A percentile compares a stretch with the other conserved stretches of the same genome.
Evolutionary conservation across 345 rosid genomes (phyloP).

Genomic region (Punica granatum): DNA sequence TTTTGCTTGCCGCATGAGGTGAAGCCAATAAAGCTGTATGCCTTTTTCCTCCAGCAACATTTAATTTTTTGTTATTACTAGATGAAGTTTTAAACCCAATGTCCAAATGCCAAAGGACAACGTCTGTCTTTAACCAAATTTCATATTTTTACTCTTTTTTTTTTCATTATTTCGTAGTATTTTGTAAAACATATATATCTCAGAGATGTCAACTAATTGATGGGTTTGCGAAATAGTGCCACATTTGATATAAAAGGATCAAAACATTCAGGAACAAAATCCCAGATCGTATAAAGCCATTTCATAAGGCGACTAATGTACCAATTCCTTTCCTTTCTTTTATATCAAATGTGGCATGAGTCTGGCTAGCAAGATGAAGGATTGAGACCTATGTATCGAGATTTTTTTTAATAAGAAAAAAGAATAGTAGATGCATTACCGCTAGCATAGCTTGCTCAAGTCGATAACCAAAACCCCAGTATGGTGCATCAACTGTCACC

Average conservation of each 20-base stretch:
- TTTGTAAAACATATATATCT: too few relatives aligned
- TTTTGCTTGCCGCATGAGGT: too few relatives aligned
- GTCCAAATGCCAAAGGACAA: too few relatives aligned
- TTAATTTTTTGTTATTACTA: too few relatives aligned
- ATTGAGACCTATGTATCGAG: not conserved
- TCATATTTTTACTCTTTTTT: too few relatives aligned
- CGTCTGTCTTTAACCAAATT: too few relatives aligned
- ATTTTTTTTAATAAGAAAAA: not conserved
- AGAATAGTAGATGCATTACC: constrained; percentile 26
- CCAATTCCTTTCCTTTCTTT: not conserved
- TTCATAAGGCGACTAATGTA: not conserved
- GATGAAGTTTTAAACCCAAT: too few relatives aligned
- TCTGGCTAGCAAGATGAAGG: not conserved
- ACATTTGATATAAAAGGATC: not conserved
- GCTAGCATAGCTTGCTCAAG: constrained; percentile 63
- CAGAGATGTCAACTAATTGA: not conserved
- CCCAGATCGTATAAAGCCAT: not conserved
- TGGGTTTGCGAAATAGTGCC: not conserved
- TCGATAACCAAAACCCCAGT: constrained; percentile 69
- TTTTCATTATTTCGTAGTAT: too few relatives aligned
- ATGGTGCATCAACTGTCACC: constrained; percentile 63
- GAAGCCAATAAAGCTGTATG: too few relatives aligned
- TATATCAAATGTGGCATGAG: not conserved
- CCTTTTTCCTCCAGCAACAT: too few relatives aligned
- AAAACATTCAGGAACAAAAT: not conserved